Evolutionary conservation across 495 filamentous ascomycete genomes (phyloP).

Genomic region (Pyronema domesticum): DNA sequence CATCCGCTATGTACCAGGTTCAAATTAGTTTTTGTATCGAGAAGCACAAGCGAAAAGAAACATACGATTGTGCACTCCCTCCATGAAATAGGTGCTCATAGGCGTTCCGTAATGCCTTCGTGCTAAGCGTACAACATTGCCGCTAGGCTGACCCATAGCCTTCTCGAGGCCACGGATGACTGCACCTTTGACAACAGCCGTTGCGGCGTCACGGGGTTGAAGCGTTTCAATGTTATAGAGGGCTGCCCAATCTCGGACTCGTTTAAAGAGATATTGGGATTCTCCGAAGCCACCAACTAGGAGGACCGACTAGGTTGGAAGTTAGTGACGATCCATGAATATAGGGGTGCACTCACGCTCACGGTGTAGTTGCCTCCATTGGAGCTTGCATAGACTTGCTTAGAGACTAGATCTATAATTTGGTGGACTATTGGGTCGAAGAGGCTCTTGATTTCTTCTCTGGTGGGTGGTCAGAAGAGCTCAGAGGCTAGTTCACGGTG

Average conservation of each 20-base stretch:
- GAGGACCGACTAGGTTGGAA: neutral
- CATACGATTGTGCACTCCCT: neutral
- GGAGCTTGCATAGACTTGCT: neutral
- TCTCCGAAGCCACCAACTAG: slow-evolving; percentile 20
- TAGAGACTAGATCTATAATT: slow-evolving; percentile 2
- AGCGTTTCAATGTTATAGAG: neutral
- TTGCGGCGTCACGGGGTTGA: slow-evolving; percentile 4
- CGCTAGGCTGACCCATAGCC: neutral
- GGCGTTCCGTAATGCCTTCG: slow-evolving; percentile 9
- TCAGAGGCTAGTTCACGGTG: no score
- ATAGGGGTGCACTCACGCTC: slow-evolving; percentile 2
- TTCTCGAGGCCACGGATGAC: neutral
- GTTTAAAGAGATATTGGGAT: slow-evolving; percentile 11
- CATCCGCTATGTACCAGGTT: neutral
- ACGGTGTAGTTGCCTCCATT: neutral
- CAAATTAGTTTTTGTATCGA: neutral
- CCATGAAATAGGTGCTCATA: slow-evolving; percentile 2
- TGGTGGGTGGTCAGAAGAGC: neutral
- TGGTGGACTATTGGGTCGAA: slow-evolving; percentile 9
- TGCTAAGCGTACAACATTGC: slow-evolving; percentile 2
- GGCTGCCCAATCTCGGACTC: neutral
- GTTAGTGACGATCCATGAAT: neutral
- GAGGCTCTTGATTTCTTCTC: slow-evolving; percentile 5
- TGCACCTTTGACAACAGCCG: neutral
- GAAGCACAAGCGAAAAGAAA: neutral